Base-by-base conservation (phyloP, 108 stramenopile genomes). In the Chaetoceros tenuissimus region DNA sequence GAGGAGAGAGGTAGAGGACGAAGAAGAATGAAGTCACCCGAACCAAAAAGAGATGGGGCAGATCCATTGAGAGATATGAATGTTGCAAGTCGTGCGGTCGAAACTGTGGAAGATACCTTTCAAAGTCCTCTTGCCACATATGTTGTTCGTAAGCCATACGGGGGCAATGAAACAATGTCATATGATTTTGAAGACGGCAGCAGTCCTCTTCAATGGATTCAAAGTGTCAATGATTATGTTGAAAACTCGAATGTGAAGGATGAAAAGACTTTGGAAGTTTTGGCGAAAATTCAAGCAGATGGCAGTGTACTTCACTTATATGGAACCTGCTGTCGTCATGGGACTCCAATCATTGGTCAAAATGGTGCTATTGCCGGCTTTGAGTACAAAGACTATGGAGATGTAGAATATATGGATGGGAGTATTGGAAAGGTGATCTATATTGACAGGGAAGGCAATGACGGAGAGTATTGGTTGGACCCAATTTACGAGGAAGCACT, bases 381-480 rank as follows among this genome's bases (percentile, higher is more conserved):
- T 43, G 48, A 77, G 0, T 88, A 81, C 82, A 62, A 63, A 45
- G 59, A 66, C 13, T 72, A 69, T 53, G 68, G 64, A 23, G 57
- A 82, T 72, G 72, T 83, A 1, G 80, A 86, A 21, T 71, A 75
- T 20, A 63, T 67, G 64, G 74, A 79, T 55, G 54, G 75, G 10
- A 70, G 73, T 17, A 60, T 90, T 23, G 88, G 88, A 21, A 62
- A 52, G 46, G 72, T 85, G 22, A 75, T 71, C 23, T 90, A 79
- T 52, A 84, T 90, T 61, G 88, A 90, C 66, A 67, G 57, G 19
- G 67, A 81, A 46, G 88, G 80, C 8, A 83, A 77, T 34, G 84
- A 90, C 58, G 63, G 64, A 46, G 80, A 82, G 30, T 90, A 90
- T 59, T 84, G 77, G 77, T 48, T 70, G 71, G 88, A 90, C 70